Percentiles rank a stretch among this genome's conserved stretches.
These are phyloP conservation scores for Sherardia arvensis DNA, from an alignment of 257 asterid species.

Conservation along the genomic window DNA sequence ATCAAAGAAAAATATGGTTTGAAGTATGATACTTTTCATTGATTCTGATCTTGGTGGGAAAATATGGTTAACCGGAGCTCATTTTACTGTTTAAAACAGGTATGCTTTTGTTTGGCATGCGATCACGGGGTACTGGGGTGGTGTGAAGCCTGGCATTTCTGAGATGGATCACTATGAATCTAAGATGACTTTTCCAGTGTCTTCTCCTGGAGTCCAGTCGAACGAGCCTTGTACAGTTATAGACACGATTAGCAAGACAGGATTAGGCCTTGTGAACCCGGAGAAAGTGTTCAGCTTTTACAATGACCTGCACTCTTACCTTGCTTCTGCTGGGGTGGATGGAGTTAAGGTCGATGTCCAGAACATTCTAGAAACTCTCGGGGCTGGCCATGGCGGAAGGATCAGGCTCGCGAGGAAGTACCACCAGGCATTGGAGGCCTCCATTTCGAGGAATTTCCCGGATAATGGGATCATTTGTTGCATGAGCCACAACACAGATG, in stretches of 20 bases:
- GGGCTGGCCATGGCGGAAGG: conserved; percentile 87
- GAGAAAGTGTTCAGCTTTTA: conserved; percentile 46
- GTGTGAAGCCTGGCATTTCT: conserved; percentile 54
- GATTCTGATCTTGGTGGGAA: not conserved
- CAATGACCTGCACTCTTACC: conserved; percentile 18
- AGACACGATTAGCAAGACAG: conserved; percentile 52
- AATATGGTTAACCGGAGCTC: not conserved
- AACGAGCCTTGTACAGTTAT: conserved; percentile 61
- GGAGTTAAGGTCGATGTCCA: conserved; percentile 66
- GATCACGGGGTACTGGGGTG: conserved; percentile 85
- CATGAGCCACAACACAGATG: conserved; percentile 92
- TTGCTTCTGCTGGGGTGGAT: conserved; percentile 17
- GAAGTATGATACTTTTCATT: conserved; percentile 34
- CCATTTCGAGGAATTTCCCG: conserved; percentile 59
- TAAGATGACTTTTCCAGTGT: conserved; percentile 52
- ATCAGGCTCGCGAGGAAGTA: conserved; percentile 73
- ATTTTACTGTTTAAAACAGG: conserved; percentile 13
- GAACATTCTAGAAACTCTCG: conserved; percentile 79
- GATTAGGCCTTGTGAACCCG: conserved; percentile 83
- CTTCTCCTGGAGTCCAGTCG: conserved; percentile 64
- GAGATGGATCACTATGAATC: conserved; percentile 68
- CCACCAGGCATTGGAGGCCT: conserved; percentile 83
- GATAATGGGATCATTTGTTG: conserved; percentile 89
- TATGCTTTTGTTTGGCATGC: conserved; percentile 90
- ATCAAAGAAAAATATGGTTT: conserved; percentile 52